Evolutionary conservation across 164 flowering plant species (phyloP).

Genomic region (Magnolia changhungtana): DNA sequence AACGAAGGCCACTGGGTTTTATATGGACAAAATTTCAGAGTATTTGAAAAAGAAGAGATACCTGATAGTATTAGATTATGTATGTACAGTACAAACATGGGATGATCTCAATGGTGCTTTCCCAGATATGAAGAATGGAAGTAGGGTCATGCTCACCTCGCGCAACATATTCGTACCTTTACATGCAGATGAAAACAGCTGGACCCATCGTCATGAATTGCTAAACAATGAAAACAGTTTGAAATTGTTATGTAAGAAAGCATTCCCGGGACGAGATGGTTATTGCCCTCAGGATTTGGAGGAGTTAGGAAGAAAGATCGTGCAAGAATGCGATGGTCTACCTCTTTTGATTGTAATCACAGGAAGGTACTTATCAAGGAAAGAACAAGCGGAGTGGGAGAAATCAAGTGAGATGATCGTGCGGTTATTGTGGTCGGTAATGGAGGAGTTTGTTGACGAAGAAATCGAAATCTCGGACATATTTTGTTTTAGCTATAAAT

Average conservation of each 20-base stretch:
- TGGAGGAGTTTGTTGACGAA: background rate
- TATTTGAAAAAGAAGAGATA: constrained; percentile 4
- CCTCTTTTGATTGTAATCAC: constrained; percentile 13
- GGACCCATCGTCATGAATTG: background rate
- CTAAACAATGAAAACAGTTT: background rate
- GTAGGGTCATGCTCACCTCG: constrained; percentile 36
- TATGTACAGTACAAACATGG: constrained; percentile 30
- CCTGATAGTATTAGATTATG: constrained; percentile 37
- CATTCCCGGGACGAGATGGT: background rate
- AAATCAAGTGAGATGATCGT: background rate
- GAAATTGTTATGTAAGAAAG: background rate
- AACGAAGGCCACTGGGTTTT: constrained; percentile 27
- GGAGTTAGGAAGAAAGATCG: too few species aligned
- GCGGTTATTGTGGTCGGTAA: fast-evolving
- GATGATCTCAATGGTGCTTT: constrained; percentile 23
- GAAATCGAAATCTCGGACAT: background rate
- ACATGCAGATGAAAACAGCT: background rate
- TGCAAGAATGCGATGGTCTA: constrained; percentile 14
- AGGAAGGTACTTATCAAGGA: constrained; percentile 8
- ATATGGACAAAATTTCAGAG: constrained; percentile 5
- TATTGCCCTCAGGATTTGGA: background rate
- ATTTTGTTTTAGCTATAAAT: background rate
- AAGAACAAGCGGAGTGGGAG: constrained; percentile 3
- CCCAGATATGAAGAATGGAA: constrained; percentile 18
- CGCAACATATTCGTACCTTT: constrained; percentile 25